phyloP scores from a whole-genome alignment of 2,329 filamentous ascomycete genomes.

The Diaporthe ampelina region DNA sequence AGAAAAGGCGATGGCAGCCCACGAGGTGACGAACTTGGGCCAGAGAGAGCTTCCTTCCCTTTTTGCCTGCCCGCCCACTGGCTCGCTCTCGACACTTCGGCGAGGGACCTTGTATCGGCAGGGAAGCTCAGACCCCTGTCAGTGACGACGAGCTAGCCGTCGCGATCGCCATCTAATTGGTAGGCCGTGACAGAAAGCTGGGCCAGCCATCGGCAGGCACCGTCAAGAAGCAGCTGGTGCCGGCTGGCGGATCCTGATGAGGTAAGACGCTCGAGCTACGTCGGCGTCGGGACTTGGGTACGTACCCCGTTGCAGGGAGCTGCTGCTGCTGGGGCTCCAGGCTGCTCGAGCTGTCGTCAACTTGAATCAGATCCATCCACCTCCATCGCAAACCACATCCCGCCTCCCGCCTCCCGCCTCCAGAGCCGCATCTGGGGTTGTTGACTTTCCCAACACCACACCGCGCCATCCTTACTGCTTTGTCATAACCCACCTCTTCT shows the following conservation, averaged over 20 bases:
- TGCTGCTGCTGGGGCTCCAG: slow-evolving; percentile 40
- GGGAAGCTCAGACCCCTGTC: slow-evolving; percentile 22
- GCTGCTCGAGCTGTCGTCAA: slow-evolving; percentile 51
- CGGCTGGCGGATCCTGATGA: background rate
- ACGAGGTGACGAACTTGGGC: slow-evolving; percentile 17
- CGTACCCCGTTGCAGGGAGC: background rate
- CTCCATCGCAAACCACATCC: slow-evolving; percentile 20
- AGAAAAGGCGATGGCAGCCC: slow-evolving; percentile 3
- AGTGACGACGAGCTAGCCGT: slow-evolving; percentile 1
- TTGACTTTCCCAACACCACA: slow-evolving; percentile 27
- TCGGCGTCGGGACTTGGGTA: background rate
- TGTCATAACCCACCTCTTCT: background rate
- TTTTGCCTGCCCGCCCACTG: slow-evolving; percentile 22
- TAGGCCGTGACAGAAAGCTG: background rate
- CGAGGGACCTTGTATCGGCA: slow-evolving; percentile 10
- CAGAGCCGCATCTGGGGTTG: slow-evolving; percentile 22
- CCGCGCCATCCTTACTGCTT: background rate
- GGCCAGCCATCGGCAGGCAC: background rate
- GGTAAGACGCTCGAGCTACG: background rate
- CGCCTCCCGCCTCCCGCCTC: slow-evolving; percentile 34
- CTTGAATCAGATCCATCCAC: slow-evolving; percentile 33
- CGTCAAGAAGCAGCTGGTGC: background rate
- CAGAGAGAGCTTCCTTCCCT: slow-evolving; percentile 18
- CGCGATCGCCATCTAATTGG: slow-evolving; percentile 34
- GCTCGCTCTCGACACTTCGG: slow-evolving; percentile 10